Percentiles rank a stretch among this genome's conserved stretches.
Evolutionary conservation across 75 land plant species (phyloP).

Genomic region (Picea glauca): DNA sequence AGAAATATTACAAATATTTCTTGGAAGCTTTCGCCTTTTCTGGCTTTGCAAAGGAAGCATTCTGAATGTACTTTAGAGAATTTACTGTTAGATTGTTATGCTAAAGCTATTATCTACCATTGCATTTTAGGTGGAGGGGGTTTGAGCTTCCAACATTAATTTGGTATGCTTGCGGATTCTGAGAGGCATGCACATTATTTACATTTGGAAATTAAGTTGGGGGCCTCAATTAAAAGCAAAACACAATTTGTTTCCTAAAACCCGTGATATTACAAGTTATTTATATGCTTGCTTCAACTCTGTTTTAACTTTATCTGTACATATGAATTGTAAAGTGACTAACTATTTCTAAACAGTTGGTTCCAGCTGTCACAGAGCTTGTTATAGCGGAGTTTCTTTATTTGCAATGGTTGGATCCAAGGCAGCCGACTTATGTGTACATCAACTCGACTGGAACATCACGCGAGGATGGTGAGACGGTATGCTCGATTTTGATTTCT

Average conservation of each 20-base stretch:
- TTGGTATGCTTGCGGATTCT: not conserved
- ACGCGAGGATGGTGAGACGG: conserved; percentile 95
- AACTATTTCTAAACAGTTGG: conserved; percentile 53
- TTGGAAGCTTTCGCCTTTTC: too few relatives aligned
- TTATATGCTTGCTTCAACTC: not conserved
- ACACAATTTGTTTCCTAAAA: not conserved
- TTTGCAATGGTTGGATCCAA: conserved; percentile 86
- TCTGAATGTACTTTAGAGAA: not conserved
- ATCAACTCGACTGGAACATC: conserved; percentile 96
- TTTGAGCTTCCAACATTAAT: not conserved
- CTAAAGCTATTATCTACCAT: not conserved
- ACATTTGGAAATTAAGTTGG: not conserved
- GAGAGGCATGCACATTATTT: not conserved
- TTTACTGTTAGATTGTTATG: not conserved
- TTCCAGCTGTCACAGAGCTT: conserved; percentile 94
- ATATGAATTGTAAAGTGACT: not conserved
- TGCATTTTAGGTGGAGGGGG: not conserved
- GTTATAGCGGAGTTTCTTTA: conserved; percentile 87
- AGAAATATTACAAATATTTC: too few relatives aligned
- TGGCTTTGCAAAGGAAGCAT: not conserved
- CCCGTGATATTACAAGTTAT: not conserved
- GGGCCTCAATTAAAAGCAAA: not conserved
- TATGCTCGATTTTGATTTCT: conserved; percentile 15
- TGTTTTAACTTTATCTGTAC: conserved; percentile 3
- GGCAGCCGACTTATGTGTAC: conserved; percentile 79